Base-by-base conservation (phyloP, 305 asterid species). In the Fraxinus baroniana region DNA sequence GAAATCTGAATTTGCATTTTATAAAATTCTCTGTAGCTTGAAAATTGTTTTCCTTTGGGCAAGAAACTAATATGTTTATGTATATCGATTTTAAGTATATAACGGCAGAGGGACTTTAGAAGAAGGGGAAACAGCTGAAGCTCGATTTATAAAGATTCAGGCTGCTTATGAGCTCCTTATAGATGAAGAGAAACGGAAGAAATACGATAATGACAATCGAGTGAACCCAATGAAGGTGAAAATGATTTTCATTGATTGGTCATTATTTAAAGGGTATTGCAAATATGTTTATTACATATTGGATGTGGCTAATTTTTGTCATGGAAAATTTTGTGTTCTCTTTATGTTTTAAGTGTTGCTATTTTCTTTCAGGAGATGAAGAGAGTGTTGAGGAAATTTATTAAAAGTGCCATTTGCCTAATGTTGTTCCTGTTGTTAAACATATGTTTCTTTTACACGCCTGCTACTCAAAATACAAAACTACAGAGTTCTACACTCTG, bases 81-180 rank as follows among this genome's bases (percentile, higher is more conserved):
- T 79, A 84, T 76, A 37, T 83, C 68, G 55, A n/a, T 86, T 73
- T 39, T 26, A 78, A 92, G 98, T 94, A 81, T 94, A 94, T 86
- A 86, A 92, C 86, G 98, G 97, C 64, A 92, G 97, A 91, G 97
- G 98, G 77, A 87, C 89, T 82, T 90, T 93, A 57, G 97, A 93
- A 30, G 97, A 92, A 87, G 97, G 94, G 83, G 98, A 94, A 90
- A 93, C 98, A 18, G 90, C 93, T 72, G 94, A 91, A 84, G 79
- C 89, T 85, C 87, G 94, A 86, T 91, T 91, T 78, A 91, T 91
- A 77, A 91, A 87, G 84, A 93, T 94, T 78, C 97, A 94, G 86
- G 98, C 97, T 79, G 99, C 99, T 68, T 89, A 91, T 76, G 94
- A 91, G 88, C 79, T 91, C 83, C 93, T 91, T 18, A 57, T 87